These are phyloP conservation scores for Wickerhamiella shivajii DNA, from an alignment of 805 yeast species.

Conservation along the genomic window DNA sequence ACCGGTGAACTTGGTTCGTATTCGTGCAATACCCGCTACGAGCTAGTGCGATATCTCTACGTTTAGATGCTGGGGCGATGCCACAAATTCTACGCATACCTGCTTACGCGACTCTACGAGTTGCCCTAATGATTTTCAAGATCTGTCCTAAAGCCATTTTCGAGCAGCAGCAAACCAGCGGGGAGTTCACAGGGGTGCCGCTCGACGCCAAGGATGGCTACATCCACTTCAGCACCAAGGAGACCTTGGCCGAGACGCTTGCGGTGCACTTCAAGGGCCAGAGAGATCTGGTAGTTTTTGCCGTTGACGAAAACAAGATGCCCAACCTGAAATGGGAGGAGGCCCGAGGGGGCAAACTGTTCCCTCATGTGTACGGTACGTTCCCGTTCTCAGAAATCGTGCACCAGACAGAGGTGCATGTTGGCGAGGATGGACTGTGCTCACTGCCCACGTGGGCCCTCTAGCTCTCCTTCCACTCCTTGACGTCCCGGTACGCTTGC, in stretches of 20 bases:
- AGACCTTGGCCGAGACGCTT: constrained; percentile 3
- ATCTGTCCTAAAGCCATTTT: constrained; percentile 5
- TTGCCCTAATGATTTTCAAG: no score
- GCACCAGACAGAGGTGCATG: background rate
- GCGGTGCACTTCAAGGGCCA: constrained; percentile 5
- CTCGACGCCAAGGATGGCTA: constrained; percentile 4
- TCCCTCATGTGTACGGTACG: constrained; percentile 6
- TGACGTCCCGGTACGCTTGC: no score
- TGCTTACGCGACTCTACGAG: no score
- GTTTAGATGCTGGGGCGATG: no score
- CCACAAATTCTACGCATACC: no score
- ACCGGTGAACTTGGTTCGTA: no score
- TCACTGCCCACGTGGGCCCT: no score
- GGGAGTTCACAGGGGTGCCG: constrained; percentile 2
- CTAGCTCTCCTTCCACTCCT: no score
- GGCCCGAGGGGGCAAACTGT: constrained; percentile 5
- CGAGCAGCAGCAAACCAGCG: constrained; percentile 3
- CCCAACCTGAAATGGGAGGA: constrained; percentile 7
- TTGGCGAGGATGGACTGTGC: constrained; percentile 2
- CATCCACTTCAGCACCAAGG: constrained; percentile 4
- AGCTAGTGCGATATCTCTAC: no score
- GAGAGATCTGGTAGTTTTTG: constrained; percentile 3
- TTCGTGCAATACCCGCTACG: no score
- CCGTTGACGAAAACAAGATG: constrained; percentile 2
- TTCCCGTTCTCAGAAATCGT: background rate